A percentile compares a stretch with the other conserved stretches of the same genome.
These are phyloP conservation scores for Stenogyne calaminthoides DNA, from an alignment of 305 asterid genomes.

Conservation along the genomic window DNA sequence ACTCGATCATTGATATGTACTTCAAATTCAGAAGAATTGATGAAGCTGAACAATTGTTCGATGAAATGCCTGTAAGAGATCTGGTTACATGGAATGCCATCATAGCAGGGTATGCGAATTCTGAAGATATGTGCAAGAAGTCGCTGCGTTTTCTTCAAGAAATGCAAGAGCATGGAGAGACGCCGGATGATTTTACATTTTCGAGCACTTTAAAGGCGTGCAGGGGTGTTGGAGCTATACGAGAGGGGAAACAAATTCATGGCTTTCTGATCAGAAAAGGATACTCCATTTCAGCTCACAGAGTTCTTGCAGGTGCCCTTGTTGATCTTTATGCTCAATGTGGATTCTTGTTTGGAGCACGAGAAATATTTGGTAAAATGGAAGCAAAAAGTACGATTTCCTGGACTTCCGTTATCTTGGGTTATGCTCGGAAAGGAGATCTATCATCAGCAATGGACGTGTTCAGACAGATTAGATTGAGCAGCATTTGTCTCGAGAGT, in stretches of 20 bases:
- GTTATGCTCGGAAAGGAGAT: constrained; percentile 51
- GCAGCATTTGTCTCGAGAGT: constrained; percentile 42
- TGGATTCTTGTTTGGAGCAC: constrained; percentile 47
- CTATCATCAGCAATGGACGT: constrained; percentile 46
- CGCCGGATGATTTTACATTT: constrained; percentile 56
- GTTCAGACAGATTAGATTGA: constrained; percentile 53
- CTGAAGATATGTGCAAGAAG: constrained; percentile 39
- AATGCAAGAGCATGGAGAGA: constrained; percentile 52
- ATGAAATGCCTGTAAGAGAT: constrained; percentile 44
- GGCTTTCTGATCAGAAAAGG: constrained; percentile 49
- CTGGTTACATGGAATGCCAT: constrained; percentile 60
- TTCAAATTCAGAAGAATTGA: constrained; percentile 46
- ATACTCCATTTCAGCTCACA: constrained; percentile 41
- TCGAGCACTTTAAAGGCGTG: constrained; percentile 72
- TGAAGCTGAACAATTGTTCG: constrained; percentile 58
- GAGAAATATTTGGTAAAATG: constrained; percentile 40
- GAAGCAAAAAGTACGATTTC: constrained; percentile 45
- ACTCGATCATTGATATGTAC: constrained; percentile 65
- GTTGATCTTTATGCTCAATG: constrained; percentile 59
- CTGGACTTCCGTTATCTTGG: constrained; percentile 57
- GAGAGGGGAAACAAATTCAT: constrained; percentile 60
- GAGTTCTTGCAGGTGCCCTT: constrained; percentile 55
- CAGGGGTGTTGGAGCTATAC: constrained; percentile 48
- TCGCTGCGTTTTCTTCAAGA: constrained; percentile 45
- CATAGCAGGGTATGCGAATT: constrained; percentile 53